Evolutionary conservation across 2,329 filamentous ascomycete genomes (phyloP).

Genomic region (Raffaelea albimanens): DNA sequence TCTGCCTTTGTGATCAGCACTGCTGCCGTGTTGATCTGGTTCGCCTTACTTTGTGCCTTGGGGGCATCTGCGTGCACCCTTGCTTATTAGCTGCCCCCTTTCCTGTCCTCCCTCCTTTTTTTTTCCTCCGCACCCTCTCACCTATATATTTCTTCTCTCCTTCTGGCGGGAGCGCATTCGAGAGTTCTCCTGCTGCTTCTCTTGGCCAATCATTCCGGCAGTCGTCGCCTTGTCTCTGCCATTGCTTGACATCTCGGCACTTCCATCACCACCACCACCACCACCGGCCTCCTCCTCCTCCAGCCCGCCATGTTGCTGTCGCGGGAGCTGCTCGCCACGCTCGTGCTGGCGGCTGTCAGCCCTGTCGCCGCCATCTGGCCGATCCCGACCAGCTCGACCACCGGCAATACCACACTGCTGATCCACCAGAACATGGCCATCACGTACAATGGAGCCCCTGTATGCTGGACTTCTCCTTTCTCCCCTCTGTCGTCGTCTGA

Average conservation of each 20-base stretch:
- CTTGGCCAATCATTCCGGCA: background rate
- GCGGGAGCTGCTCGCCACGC: conserved; percentile 22
- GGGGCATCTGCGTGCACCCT: too few species aligned
- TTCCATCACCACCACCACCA: background rate
- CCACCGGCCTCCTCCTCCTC: background rate
- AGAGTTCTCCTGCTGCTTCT: background rate
- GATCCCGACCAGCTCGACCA: conserved; percentile 38
- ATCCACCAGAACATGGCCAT: conserved; percentile 41
- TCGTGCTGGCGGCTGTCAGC: conserved; percentile 29
- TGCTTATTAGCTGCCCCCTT: too few species aligned
- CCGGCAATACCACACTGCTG: conserved; percentile 43
- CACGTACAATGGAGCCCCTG: conserved; percentile 48
- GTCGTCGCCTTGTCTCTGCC: background rate
- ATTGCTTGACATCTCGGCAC: background rate
- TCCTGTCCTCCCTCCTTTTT: background rate
- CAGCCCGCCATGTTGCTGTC: conserved; percentile 15
- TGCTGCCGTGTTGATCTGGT: too few species aligned
- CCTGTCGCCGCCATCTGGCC: conserved; percentile 49
- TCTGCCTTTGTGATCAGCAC: too few species aligned
- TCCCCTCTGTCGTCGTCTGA: conserved; percentile 3
- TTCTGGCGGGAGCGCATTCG: background rate
- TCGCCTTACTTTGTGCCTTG: too few species aligned
- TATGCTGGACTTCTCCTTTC: conserved; percentile 35
- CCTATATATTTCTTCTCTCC: conserved; percentile 1
- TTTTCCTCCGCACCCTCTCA: background rate